Base-by-base conservation (phyloP, 108 stramenopile genomes). In the Stephanodiscus minutulus region DNA sequence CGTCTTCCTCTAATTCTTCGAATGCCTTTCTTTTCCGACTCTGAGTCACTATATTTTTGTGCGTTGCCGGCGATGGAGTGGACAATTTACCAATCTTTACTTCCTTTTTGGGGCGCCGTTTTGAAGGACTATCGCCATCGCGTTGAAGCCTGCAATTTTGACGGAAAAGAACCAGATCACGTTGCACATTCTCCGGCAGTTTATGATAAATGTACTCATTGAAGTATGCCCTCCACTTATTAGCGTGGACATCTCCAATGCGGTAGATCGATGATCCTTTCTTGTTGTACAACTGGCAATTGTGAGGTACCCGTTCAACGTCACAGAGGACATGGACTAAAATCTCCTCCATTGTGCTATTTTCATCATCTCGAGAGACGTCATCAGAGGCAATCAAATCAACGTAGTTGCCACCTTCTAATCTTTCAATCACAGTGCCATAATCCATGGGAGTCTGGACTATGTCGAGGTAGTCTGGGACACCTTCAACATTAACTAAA, bases 391-490 rank as follows among this genome's bases (percentile, higher is more conserved):
- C n/a, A 37, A 69, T 69, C 15, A 54, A 61, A 29, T 67, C 56
- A 13, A 31, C 66, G 53, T 81, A 81, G 44, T 27, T 71, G 5
- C 80, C 80, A 47, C 35, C 29, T 37, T 81, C 64, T 29, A 81
- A 47, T 53, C 70, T 71, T 33, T 64, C 61, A 3, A 35, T 44
- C 43, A 81, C 60, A n/a, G 75, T 81, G 7, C 61, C 44, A 41
- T 77, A 81, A 37, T 81, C 80, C 74, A 81, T 81, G 5, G 80
- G 80, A 2, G 62, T 41, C n/a, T 52, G 18, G 11, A 81, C 46
- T 5, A 69, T 56, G 18, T 66, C 37, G 7, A 57, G 46, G 36
- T 76, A 76, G 43, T 69, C 36, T 0, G 74, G 74, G 29, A 58
- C 61, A 31, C 33, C 58, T 12, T 57, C 21, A 15, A 2, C 25